These are phyloP conservation scores for Penicillium sp. DNA, from an alignment of 2,329 filamentous ascomycete genomes.

Conservation along the genomic window DNA sequence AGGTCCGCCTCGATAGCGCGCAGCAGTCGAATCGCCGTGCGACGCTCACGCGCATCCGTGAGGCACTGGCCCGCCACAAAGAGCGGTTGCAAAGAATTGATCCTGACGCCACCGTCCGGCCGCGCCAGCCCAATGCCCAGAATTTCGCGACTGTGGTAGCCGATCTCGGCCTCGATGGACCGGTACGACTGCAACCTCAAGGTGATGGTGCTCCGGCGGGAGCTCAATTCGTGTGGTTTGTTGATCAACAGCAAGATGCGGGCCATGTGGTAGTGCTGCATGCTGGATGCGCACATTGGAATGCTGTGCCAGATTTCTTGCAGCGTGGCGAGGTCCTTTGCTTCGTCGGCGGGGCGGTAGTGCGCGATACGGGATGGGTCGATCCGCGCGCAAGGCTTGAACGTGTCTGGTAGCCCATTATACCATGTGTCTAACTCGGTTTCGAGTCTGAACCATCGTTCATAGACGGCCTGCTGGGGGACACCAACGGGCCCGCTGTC, in stretches of 20 bases:
- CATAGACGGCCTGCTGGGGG: constrained; percentile 46
- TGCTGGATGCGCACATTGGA: constrained; percentile 66
- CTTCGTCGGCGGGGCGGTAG: constrained; percentile 28
- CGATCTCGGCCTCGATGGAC: constrained; percentile 58
- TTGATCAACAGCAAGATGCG: constrained; percentile 47
- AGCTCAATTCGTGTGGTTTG: constrained; percentile 47
- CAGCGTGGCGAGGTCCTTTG: constrained; percentile 45
- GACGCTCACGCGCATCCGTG: constrained; percentile 55
- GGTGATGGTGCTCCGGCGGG: constrained; percentile 54
- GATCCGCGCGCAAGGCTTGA: constrained; percentile 58
- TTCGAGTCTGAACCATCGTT: constrained; percentile 55
- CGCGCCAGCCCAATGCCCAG: constrained; percentile 61
- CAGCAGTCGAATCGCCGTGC: constrained; percentile 58
- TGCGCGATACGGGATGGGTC: constrained; percentile 36
- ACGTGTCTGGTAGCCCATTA: constrained; percentile 60
- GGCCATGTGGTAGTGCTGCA: constrained; percentile 51
- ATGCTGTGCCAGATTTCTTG: constrained; percentile 66
- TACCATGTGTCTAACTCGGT: constrained; percentile 62
- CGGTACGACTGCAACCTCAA: constrained; percentile 60
- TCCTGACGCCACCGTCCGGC: constrained; percentile 60
- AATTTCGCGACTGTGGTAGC: constrained; percentile 63
- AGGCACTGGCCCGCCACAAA: constrained; percentile 66
- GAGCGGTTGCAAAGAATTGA: constrained; percentile 63
- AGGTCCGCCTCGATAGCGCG: constrained; percentile 63
- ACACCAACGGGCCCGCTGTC: constrained; percentile 35